A percentile compares a stretch with the other conserved stretches of the same genome.
Conservation (phyloP, 768 basidiomycete genomes). For the Leucosporidium yakuticum region DNA sequence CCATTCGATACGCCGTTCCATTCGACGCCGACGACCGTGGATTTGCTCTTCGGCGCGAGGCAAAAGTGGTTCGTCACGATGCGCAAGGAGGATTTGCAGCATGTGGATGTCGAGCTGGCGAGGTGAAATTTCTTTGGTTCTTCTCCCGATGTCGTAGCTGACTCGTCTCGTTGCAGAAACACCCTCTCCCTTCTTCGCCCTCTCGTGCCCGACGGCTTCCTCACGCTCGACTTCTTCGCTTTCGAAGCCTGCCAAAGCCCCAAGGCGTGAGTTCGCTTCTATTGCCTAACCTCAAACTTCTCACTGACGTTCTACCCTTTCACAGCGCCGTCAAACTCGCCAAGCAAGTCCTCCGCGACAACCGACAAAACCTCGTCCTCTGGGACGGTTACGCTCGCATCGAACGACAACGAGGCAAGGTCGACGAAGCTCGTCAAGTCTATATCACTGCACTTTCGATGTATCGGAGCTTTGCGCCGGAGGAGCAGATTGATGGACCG, state of each 20-base stretch:
- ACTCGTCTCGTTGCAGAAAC: slow-evolving; percentile 22
- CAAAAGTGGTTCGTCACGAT: slow-evolving; percentile 38
- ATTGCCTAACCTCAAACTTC: background rate
- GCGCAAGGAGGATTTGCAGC: slow-evolving; percentile 26
- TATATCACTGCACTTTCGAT: slow-evolving; percentile 44
- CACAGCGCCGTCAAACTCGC: slow-evolving; percentile 43
- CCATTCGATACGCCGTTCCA: slow-evolving; percentile 41
- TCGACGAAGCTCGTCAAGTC: slow-evolving; percentile 44
- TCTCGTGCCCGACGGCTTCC: slow-evolving; percentile 38
- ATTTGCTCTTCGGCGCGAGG: slow-evolving; percentile 32
- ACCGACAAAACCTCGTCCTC: slow-evolving; percentile 43
- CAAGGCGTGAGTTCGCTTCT: slow-evolving; percentile 36
- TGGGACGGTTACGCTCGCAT: slow-evolving; percentile 47
- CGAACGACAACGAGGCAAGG: slow-evolving; percentile 42
- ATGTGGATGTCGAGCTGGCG: slow-evolving; percentile 31
- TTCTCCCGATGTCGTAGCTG: background rate
- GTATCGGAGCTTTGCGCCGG: slow-evolving; percentile 32
- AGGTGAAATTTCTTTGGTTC: slow-evolving; percentile 23
- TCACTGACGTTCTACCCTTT: background rate
- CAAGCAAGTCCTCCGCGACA: slow-evolving; percentile 41
- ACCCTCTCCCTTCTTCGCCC: slow-evolving; percentile 34
- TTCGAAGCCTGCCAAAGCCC: slow-evolving; percentile 40
- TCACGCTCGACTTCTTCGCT: slow-evolving; percentile 41
- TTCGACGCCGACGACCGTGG: slow-evolving; percentile 37
- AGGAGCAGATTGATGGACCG: slow-evolving; percentile 32